phyloP scores from a whole-genome alignment of 2,329 filamentous ascomycete species.

The Colletotrichum sp. region DNA sequence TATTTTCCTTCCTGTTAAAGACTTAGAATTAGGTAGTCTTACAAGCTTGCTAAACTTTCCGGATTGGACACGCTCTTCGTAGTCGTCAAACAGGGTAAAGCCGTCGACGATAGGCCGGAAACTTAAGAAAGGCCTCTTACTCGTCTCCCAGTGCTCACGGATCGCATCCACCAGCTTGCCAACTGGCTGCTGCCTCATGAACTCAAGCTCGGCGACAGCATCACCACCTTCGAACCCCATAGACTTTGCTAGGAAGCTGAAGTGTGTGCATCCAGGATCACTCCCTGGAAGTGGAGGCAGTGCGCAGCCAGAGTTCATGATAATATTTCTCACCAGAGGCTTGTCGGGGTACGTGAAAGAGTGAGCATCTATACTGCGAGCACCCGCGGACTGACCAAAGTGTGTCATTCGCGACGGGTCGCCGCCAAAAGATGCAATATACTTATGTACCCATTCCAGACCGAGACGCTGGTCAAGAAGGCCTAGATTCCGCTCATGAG shows the following conservation, averaged over 20 bases:
- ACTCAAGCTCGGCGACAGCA: background rate
- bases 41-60: background rate
- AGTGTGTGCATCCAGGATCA: background rate
- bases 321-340: background rate
- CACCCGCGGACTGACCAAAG: background rate
- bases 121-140: background rate
- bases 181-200: background rate
- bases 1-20: fast-evolving
- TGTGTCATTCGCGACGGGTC: background rate
- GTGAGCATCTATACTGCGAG: background rate
- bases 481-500: background rate
- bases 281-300: background rate
- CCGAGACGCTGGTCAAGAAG: background rate
- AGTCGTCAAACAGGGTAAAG: background rate
- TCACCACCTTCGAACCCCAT: background rate
- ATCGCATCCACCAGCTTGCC: background rate
- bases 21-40: fast-evolving
- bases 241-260: background rate
- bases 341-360: background rate
- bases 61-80: background rate
- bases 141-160: background rate
- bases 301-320: background rate
- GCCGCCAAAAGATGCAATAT: background rate
- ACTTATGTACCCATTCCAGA: background rate
- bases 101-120: background rate